Evolutionary conservation across 352 stramenopile genomes (phyloP).

Genomic region (Phytophthora sp.): DNA sequence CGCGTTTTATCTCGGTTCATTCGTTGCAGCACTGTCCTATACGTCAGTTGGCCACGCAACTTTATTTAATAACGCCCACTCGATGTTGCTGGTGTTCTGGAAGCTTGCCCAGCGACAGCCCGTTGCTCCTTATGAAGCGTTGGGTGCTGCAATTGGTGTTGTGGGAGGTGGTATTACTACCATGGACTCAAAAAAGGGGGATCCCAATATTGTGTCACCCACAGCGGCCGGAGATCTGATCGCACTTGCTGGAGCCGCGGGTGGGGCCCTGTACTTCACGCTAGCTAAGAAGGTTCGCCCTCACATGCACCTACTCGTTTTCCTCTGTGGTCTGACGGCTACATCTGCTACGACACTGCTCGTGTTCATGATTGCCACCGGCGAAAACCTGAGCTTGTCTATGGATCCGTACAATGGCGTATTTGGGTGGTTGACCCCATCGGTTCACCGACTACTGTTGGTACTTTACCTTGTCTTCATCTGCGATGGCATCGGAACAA

Average conservation of each 20-base stretch:
- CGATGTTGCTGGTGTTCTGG: conserved; percentile 75
- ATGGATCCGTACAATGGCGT: conserved; percentile 68
- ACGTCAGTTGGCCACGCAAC: conserved; percentile 86
- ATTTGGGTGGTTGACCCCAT: conserved; percentile 83
- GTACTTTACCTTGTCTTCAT: conserved; percentile 87
- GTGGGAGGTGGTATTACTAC: conserved; percentile 73
- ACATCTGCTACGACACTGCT: conserved; percentile 65
- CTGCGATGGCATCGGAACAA: conserved; percentile 88
- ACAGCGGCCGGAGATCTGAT: conserved; percentile 69
- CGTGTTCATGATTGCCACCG: conserved; percentile 61
- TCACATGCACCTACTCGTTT: conserved; percentile 76
- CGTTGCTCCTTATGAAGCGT: conserved; percentile 64
- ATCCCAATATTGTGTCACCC: conserved; percentile 50
- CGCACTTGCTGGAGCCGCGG: conserved; percentile 68
- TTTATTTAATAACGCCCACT: conserved; percentile 87
- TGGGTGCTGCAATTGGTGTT: conserved; percentile 73
- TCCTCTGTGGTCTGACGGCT: conserved; percentile 64
- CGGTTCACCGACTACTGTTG: conserved; percentile 62
- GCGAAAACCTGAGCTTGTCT: conserved; percentile 66
- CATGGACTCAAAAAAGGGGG: conserved; percentile 56
- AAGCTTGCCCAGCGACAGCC: conserved; percentile 67
- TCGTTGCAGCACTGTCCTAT: conserved; percentile 62
- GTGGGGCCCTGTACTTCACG: conserved; percentile 80
- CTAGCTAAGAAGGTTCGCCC: conserved; percentile 77
- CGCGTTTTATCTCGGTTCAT: conserved; percentile 77